Base-by-base conservation (phyloP, 2,329 filamentous ascomycete genomes). In the Ophiostoma sp. region DNA sequence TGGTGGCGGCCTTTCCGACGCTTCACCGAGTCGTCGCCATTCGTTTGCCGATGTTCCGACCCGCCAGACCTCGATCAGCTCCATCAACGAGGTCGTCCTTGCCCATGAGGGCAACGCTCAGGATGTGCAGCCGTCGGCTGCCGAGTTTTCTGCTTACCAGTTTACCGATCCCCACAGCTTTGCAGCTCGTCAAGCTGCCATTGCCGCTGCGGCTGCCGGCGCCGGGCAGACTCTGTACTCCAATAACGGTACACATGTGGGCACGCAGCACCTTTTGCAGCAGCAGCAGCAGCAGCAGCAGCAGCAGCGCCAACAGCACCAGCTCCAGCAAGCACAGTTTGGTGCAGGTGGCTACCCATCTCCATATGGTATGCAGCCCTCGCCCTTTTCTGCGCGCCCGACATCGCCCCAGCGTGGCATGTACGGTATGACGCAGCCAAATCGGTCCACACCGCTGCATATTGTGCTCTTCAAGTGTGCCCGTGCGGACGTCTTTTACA, bases 391-490 rank as follows among this genome's bases (percentile, higher is more conserved):
- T 7, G 83, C 84, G 69, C 83, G 87, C 27, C 81, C 87, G 3
- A 80, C 85, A 10, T 90, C 88, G 17, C 87, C 88, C 7, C 87
- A 89, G 76, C 84, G 87, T 67, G 85, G 81, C 75, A 83, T 88
- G 77, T 90, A 89, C 75, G 84, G 83, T 67, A 83, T 89, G 77
- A 81, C 83, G 41, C 88, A 87, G 76, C 86, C 84, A 52, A 86
- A 86, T 67, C 85, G 87, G 75, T 90, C 87, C 73, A 90, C 93
- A 77, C 83, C 89, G 8, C 84, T 96, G 10, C 94, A 94, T 78
- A 90, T 99, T 69, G 94, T 99, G 20, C 88, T 94, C 7, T 99
- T 99, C 86, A 99, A 99, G 80, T 97, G 94, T 78, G 93, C 92
- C 48, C 87, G 95, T 72, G 94, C 94, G 52, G 95, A 98, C 77